Evolutionary conservation across 305 asterid genomes (phyloP).

Genomic region (Fraxinus greggii): DNA sequence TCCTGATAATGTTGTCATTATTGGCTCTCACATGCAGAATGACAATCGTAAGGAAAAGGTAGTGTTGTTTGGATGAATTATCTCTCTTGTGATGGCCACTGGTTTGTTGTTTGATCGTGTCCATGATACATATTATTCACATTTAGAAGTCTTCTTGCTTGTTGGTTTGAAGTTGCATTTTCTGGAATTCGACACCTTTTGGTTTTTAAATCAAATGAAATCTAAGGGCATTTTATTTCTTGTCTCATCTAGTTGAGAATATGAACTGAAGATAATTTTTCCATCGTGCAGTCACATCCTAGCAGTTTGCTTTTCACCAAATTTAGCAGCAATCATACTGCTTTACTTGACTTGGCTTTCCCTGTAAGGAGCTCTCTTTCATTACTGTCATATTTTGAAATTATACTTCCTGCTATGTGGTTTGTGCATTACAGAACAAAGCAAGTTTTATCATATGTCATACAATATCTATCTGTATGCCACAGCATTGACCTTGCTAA

Average conservation of each 20-base stretch:
- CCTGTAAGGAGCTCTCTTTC: constrained; percentile 47
- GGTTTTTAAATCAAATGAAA: constrained; percentile 11
- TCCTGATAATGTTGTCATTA: constrained; percentile 67
- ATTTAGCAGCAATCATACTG: constrained; percentile 77
- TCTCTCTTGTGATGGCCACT: neutral
- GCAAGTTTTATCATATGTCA: neutral
- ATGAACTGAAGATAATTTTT: constrained; percentile 23
- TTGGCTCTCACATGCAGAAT: constrained; percentile 65
- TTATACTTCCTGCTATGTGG: constrained; percentile 11
- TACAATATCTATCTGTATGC: constrained; percentile 9
- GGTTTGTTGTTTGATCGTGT: constrained; percentile 8
- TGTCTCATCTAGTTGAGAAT: constrained; percentile 13
- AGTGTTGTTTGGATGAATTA: constrained; percentile 9
- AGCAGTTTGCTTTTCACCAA: constrained; percentile 79
- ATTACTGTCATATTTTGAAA: constrained; percentile 13
- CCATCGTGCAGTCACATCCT: constrained; percentile 65
- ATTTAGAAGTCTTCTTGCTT: neutral
- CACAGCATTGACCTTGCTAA: constrained; percentile 8
- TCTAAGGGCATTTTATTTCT: neutral
- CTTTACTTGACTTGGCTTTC: constrained; percentile 73
- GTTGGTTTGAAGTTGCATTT: constrained; percentile 15
- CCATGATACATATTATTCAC: constrained; percentile 6
- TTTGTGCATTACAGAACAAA: constrained; percentile 15
- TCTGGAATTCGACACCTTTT: constrained; percentile 9
- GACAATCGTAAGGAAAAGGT: constrained; percentile 79